Evolutionary conservation across 176 grass and related monocot genomes (phyloP), one percentile per base, ranked within the genome.

Genomic region (Phyllostachys edulis): DNA sequence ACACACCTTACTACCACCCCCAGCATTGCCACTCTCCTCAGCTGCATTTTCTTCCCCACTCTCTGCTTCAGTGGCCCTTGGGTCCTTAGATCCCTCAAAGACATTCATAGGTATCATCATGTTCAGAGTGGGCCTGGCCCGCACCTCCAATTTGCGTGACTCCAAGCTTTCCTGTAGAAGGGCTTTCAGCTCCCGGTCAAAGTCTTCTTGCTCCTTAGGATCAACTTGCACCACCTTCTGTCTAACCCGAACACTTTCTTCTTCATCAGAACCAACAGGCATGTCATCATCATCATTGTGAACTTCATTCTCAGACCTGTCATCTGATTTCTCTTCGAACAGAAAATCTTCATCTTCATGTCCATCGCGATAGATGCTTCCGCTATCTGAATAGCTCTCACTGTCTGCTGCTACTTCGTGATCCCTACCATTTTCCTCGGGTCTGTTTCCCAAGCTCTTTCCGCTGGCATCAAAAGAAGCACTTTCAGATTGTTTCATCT

Each of bases 51-150:
- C 90, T 82, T 86, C 82, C 36, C 78, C 85, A 67, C 73, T 86
- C 55, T 84, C 89, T 38, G 78, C 37, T 74, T 91, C 87, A 27
- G 70, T 81, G 26, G 63, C 21, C 54, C 34, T 75, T 24, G 61
- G n/a, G 36, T 92, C 82, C 70, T 81, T 89, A 77, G 67, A 71
- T 47, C 87, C 80, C 72, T 97, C 90, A 83, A 85, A 83, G 46
- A 80, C 61, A 69, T 90, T 94, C 90, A 97, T 94, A 39, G 92
- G 92, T 76, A 97, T 76, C 68, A 85, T 87, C 92, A 97, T 97
- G 76, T 92, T 92, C 15, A 87, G 5, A 40, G 80, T 87, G 36
- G 92, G 84, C 63, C 84, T 88, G 12, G 85, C 71, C 61, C 82
- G 78, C 46, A 83, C 63, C 77, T 94, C 90, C 63, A 89, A 82